A percentile compares a stretch with the other conserved stretches of the same genome.
phyloP scores from a whole-genome alignment of 2,329 filamentous ascomycete species.

The Gyromitra esculenta region DNA sequence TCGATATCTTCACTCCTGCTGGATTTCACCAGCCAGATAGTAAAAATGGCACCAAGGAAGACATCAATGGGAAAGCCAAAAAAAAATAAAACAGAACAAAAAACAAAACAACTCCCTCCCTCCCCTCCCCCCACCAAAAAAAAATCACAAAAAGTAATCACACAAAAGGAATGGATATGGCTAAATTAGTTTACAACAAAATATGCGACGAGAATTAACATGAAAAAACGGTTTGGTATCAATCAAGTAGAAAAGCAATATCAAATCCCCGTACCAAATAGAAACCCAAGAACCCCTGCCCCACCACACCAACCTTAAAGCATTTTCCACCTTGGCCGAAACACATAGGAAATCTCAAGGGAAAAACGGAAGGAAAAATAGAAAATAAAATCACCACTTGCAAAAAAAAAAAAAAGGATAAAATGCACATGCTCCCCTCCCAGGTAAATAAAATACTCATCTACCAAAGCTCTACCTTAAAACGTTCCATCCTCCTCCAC shows the following conservation, averaged over 20 bases:
- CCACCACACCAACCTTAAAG: conserved; percentile 39
- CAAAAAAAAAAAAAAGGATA: conserved; percentile 58
- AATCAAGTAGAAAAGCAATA: conserved; percentile 49
- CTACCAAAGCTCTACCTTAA: conserved; percentile 44
- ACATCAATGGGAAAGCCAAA: background rate
- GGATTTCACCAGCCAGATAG: conserved; percentile 2
- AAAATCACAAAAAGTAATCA: conserved; percentile 19
- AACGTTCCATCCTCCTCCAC: conserved; percentile 44
- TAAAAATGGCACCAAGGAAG: background rate
- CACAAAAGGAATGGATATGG: conserved; percentile 19
- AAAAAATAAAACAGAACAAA: conserved; percentile 22
- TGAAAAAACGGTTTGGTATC: conserved; percentile 48
- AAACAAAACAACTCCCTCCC: conserved; percentile 18
- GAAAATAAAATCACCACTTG: conserved; percentile 46
- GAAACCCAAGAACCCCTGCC: conserved; percentile 57
- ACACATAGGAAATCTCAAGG: conserved; percentile 36
- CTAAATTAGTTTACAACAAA: conserved; percentile 35
- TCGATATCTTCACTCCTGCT: background rate
- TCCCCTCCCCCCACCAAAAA: background rate
- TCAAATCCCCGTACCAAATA: conserved; percentile 54
- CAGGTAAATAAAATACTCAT: conserved; percentile 42
- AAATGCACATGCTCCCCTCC: conserved; percentile 37
- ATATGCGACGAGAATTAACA: conserved; percentile 10
- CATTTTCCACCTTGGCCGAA: conserved; percentile 47
- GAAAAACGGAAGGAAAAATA: conserved; percentile 53